Conservation (phyloP, 768 basidiomycete species). For the Tubosaeta brunneosetosa region DNA sequence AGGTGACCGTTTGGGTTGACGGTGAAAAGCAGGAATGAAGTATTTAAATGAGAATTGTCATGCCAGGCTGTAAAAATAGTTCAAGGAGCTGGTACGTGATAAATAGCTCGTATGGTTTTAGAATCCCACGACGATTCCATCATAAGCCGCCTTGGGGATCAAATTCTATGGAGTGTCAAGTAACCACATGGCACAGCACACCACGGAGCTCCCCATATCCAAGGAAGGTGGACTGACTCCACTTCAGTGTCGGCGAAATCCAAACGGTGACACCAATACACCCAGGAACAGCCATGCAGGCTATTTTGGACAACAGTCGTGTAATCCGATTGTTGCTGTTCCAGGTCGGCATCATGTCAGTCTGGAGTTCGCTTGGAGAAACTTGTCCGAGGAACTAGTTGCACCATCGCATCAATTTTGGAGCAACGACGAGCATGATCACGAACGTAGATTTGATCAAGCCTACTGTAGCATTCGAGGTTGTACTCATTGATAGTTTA, state of each 20-base stretch:
- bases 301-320: constrained; percentile 42
- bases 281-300: constrained; percentile 41
- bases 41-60: background rate
- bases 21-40: constrained; percentile 45
- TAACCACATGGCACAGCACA: background rate
- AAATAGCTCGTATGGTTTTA: background rate
- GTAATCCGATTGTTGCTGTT: constrained; percentile 57
- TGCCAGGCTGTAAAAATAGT: background rate
- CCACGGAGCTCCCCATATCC: constrained; percentile 16
- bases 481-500: constrained; percentile 33
- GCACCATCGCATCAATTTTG: constrained; percentile 46
- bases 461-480: constrained; percentile 23
- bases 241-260: constrained; percentile 42
- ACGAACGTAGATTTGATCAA: background rate
- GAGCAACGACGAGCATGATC: background rate
- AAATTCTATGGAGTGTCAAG: constrained; percentile 6
- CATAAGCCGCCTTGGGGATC: constrained; percentile 13
- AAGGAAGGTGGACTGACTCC: background rate
- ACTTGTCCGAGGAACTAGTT: constrained; percentile 56
- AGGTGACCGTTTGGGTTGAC: constrained; percentile 62
- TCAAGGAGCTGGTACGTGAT: background rate
- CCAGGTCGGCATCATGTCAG: constrained; percentile 44
- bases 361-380: constrained; percentile 40
- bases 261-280: constrained; percentile 39
- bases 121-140: constrained; percentile 12